Percentiles rank a stretch among this genome's conserved stretches.
These are phyloP conservation scores for Quercus phellos DNA, from an alignment of 331 rosid genomes.

Conservation along the genomic window DNA sequence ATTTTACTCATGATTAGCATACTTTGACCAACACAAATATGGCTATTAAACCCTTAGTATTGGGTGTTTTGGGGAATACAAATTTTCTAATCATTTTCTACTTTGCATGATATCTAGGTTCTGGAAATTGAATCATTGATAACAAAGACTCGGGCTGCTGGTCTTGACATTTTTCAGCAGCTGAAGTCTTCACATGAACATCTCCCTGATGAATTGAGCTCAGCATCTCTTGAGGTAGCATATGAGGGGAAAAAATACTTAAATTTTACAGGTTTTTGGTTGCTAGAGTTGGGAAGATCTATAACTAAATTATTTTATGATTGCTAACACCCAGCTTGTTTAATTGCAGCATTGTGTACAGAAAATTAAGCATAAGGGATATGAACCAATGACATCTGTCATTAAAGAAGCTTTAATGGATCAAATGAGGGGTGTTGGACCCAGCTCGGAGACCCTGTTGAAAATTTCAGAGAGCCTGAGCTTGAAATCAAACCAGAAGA, in stretches of 20 bases:
- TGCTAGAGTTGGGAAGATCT: background rate
- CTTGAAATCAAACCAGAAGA: slow-evolving; percentile 64
- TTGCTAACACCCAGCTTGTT: slow-evolving; percentile 25
- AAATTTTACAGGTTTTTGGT: background rate
- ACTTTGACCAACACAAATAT: slow-evolving; percentile 3
- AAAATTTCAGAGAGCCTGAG: slow-evolving; percentile 64
- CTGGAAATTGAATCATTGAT: slow-evolving; percentile 61
- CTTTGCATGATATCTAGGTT: slow-evolving; percentile 50
- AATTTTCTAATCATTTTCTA: slow-evolving; percentile 27
- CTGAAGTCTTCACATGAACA: slow-evolving; percentile 47
- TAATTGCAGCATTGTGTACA: slow-evolving; percentile 58
- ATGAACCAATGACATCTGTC: slow-evolving; percentile 46
- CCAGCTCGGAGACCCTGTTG: slow-evolving; percentile 53
- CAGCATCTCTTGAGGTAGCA: slow-evolving; percentile 57
- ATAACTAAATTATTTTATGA: slow-evolving; percentile 2
- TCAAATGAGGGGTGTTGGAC: slow-evolving; percentile 57
- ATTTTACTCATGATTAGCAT: slow-evolving; percentile 11
- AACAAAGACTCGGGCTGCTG: slow-evolving; percentile 44
- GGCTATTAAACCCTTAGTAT: background rate
- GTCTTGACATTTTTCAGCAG: slow-evolving; percentile 52
- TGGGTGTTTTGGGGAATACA: background rate
- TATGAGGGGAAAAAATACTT: slow-evolving; percentile 12
- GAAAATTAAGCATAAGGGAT: slow-evolving; percentile 58
- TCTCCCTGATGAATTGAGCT: slow-evolving; percentile 54
- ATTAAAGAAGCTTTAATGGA: slow-evolving; percentile 55